A percentile compares a stretch with the other conserved stretches of the same genome.
Evolutionary conservation across 345 rosid genomes (phyloP).

Genomic region (Pelargonium nanum): DNA sequence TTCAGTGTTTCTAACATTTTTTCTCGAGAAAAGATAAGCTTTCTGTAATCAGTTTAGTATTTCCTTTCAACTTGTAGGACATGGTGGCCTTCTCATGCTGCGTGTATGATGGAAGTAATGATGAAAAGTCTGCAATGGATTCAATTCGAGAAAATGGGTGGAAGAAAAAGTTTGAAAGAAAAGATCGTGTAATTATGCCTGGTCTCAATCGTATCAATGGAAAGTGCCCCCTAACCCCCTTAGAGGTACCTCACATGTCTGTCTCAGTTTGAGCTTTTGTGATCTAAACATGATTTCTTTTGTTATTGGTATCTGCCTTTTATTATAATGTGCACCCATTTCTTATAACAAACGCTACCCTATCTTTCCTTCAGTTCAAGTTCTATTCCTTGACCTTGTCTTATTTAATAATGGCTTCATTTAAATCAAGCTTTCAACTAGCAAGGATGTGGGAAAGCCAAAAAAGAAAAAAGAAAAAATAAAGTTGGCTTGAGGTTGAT

Average conservation of each 20-base stretch:
- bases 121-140: constrained; percentile 63
- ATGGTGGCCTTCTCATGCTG: constrained; percentile 99
- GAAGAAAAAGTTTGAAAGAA: constrained; percentile 79
- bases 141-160: constrained; percentile 58
- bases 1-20: not conserved
- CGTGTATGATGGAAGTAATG: constrained; percentile 69
- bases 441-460: no score
- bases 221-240: constrained; percentile 87
- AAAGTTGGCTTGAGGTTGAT: no score
- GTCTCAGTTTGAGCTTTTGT: not conserved
- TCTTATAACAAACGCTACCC: no score
- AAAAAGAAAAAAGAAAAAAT: no score
- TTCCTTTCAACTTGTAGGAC: constrained; percentile 39
- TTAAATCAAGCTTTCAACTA: no score
- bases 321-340: no score
- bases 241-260: constrained; percentile 50
- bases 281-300: not conserved
- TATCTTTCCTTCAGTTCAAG: no score
- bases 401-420: no score
- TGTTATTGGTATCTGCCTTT: not conserved
- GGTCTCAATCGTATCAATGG: constrained; percentile 74
- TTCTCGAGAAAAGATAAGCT: not conserved
- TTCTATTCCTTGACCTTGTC: no score
- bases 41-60: constrained; percentile 4
- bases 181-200: constrained; percentile 49